These are phyloP conservation scores for Musa acuminata DNA, from an alignment of 176 grass and related monocot genomes.

Conservation along the genomic window DNA sequence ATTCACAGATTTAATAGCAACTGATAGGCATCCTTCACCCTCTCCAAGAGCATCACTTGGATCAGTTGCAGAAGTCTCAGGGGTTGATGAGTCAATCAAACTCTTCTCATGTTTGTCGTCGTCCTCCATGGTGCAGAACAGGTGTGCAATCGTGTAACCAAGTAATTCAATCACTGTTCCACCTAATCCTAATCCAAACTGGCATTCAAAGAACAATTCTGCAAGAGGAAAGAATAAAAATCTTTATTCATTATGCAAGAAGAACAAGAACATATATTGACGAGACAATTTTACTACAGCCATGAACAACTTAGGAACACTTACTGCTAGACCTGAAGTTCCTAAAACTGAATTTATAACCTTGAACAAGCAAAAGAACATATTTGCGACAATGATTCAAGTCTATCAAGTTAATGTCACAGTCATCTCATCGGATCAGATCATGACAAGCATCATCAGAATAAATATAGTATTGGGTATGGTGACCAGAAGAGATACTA, in stretches of 20 bases:
- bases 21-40: not conserved
- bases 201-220: not conserved
- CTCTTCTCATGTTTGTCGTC: not conserved
- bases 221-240: not conserved
- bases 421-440: too few species aligned
- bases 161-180: not conserved
- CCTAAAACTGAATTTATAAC: too few species aligned
- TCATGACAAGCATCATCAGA: too few species aligned
- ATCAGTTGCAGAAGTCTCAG: not conserved
- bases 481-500: too few species aligned
- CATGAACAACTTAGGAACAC: too few species aligned
- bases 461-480: too few species aligned
- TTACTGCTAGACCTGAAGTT: too few species aligned
- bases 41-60: not conserved
- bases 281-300: too few species aligned
- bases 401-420: too few species aligned
- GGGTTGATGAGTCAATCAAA: not conserved
- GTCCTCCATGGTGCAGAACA: not conserved
- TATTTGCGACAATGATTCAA: too few species aligned
- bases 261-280: not conserved
- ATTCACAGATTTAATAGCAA: not conserved
- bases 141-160: not conserved
- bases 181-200: not conserved
- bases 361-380: too few species aligned
- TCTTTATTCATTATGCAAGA: not conserved